Percentiles rank a stretch among this genome's conserved stretches.
Conservation (phyloP, 164 flowering plant genomes). For the Chimonanthus salicifolius region DNA sequence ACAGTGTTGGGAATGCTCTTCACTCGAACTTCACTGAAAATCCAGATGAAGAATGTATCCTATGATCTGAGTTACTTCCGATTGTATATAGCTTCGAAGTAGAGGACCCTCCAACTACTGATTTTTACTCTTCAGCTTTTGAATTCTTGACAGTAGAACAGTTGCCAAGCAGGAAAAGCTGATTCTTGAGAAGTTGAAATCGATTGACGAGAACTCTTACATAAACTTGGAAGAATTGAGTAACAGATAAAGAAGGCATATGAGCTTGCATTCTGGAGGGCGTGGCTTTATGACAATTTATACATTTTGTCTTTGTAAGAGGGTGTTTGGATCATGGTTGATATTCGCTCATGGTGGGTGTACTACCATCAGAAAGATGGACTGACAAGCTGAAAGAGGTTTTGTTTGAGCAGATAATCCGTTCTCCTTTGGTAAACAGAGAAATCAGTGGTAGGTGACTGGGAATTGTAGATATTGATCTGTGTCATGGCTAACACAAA, state of each 20-base stretch:
- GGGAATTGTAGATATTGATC: neutral
- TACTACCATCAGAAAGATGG: neutral
- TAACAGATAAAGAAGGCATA: conserved; percentile 1
- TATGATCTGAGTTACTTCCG: conserved; percentile 8
- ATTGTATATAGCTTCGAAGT: neutral
- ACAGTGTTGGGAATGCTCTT: conserved; percentile 81
- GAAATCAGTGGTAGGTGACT: neutral
- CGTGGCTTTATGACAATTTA: neutral
- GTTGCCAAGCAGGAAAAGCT: conserved; percentile 80
- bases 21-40: conserved; percentile 87
- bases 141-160: conserved; percentile 37
- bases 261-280: neutral
- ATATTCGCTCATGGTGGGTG: neutral
- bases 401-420: neutral
- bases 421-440: neutral
- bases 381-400: neutral
- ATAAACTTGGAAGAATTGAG: conserved; percentile 17
- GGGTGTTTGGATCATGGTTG: neutral
- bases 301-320: neutral
- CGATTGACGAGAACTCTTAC: conserved; percentile 35
- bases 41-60: conserved; percentile 97
- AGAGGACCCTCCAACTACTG: neutral
- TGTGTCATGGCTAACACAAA: neutral
- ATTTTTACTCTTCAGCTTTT: neutral
- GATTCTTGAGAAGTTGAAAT: conserved; percentile 61